Conservation (phyloP, 2,329 filamentous ascomycete genomes). For the Aspergillus sp. region DNA sequence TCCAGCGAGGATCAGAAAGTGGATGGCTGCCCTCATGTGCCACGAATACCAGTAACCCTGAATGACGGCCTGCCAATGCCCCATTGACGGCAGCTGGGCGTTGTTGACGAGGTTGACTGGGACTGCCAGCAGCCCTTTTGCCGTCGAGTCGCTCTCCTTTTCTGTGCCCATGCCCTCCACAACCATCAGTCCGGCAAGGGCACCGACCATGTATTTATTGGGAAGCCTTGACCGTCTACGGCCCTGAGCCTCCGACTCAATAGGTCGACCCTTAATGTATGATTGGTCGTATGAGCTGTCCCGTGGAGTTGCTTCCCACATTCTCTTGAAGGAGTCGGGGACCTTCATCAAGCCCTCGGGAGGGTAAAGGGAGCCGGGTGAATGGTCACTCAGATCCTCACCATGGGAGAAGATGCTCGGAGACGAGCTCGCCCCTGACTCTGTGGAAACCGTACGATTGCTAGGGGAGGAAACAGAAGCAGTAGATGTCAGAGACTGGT, state of each 20-base stretch:
- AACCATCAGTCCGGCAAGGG: constrained; percentile 84
- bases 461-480: constrained; percentile 33
- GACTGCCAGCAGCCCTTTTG: constrained; percentile 58
- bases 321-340: constrained; percentile 34
- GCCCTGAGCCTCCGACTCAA: constrained; percentile 25
- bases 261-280: constrained; percentile 24
- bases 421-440: constrained; percentile 27
- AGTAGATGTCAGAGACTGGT: constrained; percentile 31
- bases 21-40: constrained; percentile 29
- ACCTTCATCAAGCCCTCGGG: constrained; percentile 36
- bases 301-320: constrained; percentile 28
- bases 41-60: constrained; percentile 25
- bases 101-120: constrained; percentile 50
- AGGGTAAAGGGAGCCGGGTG: constrained; percentile 23
- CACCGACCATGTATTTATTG: constrained; percentile 83
- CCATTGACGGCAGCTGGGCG: constrained; percentile 14
- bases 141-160: constrained; percentile 53
- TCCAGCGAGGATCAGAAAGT: constrained; percentile 42
- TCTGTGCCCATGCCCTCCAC: constrained; percentile 67
- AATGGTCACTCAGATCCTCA: constrained; percentile 26
- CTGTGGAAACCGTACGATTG: constrained; percentile 29
- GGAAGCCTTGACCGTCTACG: constrained; percentile 42
- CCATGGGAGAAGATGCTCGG: constrained; percentile 33
- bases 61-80: constrained; percentile 17
- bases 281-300: constrained; percentile 31